Percentiles rank a stretch among this genome's conserved stretches.
These are phyloP conservation scores for Malus orientalis DNA, from an alignment of 306 rosid species.

Conservation along the genomic window DNA sequence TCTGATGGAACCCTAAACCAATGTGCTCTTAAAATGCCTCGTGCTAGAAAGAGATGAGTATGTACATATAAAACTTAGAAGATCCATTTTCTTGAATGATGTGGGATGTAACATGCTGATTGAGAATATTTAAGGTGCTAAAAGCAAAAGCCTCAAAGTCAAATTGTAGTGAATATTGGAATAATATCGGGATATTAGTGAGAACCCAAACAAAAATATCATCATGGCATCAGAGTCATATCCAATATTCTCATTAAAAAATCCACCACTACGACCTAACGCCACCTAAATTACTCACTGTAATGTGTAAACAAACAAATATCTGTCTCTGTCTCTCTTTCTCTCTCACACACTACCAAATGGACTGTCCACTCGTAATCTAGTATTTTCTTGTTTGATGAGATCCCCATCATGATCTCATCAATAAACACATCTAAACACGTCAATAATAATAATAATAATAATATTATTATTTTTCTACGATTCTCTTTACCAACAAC, in stretches of 20 bases:
- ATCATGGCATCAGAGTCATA: conserved; percentile 24
- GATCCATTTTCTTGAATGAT: too few relatives aligned
- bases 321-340: not conserved
- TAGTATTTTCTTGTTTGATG: not conserved
- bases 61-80: too few relatives aligned
- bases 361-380: conserved; percentile 7
- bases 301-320: conserved; percentile 29
- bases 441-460: too few relatives aligned
- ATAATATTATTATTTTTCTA: too few relatives aligned
- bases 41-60: too few relatives aligned
- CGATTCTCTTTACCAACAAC: not conserved
- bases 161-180: not conserved
- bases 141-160: not conserved
- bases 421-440: not conserved
- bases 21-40: too few relatives aligned
- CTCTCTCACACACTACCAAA: not conserved
- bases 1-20: too few relatives aligned
- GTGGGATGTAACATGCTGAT: too few relatives aligned
- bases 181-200: not conserved
- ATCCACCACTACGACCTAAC: not conserved
- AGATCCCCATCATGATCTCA: conserved; percentile 32
- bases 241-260: not conserved
- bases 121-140: too few relatives aligned
- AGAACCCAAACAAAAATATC: not conserved
- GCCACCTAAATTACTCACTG: conserved; percentile 11